A percentile compares a stretch with the other conserved stretches of the same genome.
phyloP scores from a whole-genome alignment of 495 filamentous ascomycete genomes.

The Echria macrotheca region DNA sequence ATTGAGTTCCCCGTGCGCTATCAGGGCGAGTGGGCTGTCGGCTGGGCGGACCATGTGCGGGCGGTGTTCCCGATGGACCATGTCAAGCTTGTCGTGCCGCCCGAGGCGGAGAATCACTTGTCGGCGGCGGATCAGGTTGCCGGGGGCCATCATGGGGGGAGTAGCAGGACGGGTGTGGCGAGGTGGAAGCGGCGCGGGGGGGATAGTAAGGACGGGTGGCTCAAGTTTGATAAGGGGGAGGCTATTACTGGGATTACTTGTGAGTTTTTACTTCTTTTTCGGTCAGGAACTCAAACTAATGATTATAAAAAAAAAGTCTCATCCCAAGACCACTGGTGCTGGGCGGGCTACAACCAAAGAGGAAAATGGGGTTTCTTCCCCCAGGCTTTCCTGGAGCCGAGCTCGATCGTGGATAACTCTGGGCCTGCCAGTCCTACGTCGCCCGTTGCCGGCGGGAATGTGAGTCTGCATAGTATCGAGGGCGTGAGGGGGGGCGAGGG shows the following conservation, averaged over 20 bases:
- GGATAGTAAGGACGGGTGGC: slow-evolving; percentile 26
- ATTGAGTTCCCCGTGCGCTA: slow-evolving; percentile 41
- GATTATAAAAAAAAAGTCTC: slow-evolving; percentile 18
- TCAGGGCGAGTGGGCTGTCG: slow-evolving; percentile 42
- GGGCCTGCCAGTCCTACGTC: no score
- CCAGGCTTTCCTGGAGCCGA: slow-evolving; percentile 33
- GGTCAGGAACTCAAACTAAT: neutral
- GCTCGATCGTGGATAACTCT: no score
- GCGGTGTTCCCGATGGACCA: slow-evolving; percentile 38
- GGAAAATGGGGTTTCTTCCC: slow-evolving; percentile 45
- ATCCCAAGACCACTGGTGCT: slow-evolving; percentile 44
- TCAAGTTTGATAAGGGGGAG: slow-evolving; percentile 45
- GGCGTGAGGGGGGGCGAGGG: neutral
- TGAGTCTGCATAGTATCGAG: neutral
- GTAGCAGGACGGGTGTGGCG: slow-evolving; percentile 32
- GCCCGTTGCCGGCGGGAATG: neutral
- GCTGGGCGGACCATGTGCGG: slow-evolving; percentile 41
- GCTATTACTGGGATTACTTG: slow-evolving; percentile 41
- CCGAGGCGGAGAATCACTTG: slow-evolving; percentile 24
- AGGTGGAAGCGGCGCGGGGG: slow-evolving; percentile 42
- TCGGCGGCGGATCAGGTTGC: slow-evolving; percentile 12
- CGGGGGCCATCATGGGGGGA: slow-evolving; percentile 27
- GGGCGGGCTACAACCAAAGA: slow-evolving; percentile 40
- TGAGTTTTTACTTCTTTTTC: slow-evolving; percentile 24
- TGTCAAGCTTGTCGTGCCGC: slow-evolving; percentile 35